Base-by-base conservation (phyloP, 225 moss, liverwort and hornwort species). In the Polytrichum commune region DNA sequence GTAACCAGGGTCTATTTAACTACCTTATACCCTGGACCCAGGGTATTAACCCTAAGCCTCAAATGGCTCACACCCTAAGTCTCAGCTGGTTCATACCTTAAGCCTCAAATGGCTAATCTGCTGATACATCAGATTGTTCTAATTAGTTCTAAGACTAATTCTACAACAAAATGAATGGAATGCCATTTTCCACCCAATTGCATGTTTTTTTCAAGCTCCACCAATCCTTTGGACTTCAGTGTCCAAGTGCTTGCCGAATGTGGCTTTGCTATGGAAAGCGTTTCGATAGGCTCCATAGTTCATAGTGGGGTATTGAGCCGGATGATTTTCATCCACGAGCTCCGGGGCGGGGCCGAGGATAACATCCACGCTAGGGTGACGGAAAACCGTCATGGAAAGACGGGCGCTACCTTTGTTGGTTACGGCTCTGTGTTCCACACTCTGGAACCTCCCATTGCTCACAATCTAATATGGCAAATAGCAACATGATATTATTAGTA, bases 351-450 rank as follows among this genome's bases (percentile, higher is more conserved):
- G 81, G 9, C 81, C 76, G 27, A 85, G 29, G 0, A 35, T 19
- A 10, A 76, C 73, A 53, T 68, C 71, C 0, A 7, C 64, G 64
- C 60, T 76, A 0, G 78, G 55, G 1, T 81, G 81, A 6, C 70
- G 64, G 4, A 85, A 85, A 64, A 68, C 53, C 0, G 78, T 70
- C 18, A 85, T 0, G 9, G 78, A 81, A 0, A 68, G 29, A 10
- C 81, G 85, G 10, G 78, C 26, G 0, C 23, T 60, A 0, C 33
- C 62, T 65, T 68, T 46, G 62, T 85, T 85, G 16, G 81, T 81
- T 19, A 85, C 73, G 18, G 69, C 81, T 4, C 76, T 75, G 9
- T 81, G 81, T 55, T 85, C 85, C 16, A 81, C 85, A 53, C 81
- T 81, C 0, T 32, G 68, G 28, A 85, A 81, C 22, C 53, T 81